Evolutionary conservation across 495 filamentous ascomycete genomes (phyloP).

Genomic region (Amniculicola lignicola): DNA sequence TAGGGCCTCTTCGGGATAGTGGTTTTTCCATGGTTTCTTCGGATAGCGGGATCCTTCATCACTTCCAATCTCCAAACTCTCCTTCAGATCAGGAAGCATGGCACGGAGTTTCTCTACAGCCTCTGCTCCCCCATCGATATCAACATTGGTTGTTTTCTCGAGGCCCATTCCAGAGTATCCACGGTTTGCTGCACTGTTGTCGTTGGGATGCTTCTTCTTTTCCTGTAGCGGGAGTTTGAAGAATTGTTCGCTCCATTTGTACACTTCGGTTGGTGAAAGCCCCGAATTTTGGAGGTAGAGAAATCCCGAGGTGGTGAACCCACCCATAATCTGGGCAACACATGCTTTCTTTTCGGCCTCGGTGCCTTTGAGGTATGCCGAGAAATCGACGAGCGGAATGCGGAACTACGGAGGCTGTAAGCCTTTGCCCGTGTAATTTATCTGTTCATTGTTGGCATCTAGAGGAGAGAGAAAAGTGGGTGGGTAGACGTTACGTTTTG

Average conservation of each 20-base stretch:
- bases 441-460: constrained; percentile 7
- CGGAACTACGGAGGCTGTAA: constrained; percentile 3
- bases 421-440: neutral
- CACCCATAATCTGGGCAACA: constrained; percentile 7
- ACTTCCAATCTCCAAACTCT: constrained; percentile 13
- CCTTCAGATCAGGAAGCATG: constrained; percentile 8
- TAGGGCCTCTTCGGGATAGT: constrained; percentile 7
- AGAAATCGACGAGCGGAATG: constrained; percentile 15
- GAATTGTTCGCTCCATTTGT: constrained; percentile 5
- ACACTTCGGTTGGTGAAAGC: constrained; percentile 1
- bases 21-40: constrained; percentile 3
- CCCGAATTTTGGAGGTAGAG: constrained; percentile 12
- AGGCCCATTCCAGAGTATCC: constrained; percentile 12
- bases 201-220: constrained; percentile 15
- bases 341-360: constrained; percentile 1
- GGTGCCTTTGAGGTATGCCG: constrained; percentile 9
- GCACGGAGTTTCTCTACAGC: constrained; percentile 12
- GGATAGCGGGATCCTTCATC: constrained; percentile 10
- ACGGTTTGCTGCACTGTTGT: constrained; percentile 58
- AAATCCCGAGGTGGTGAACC: constrained; percentile 13
- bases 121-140: neutral
- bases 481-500: neutral
- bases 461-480: neutral
- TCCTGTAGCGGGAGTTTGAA: constrained; percentile 2
- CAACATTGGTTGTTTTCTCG: constrained; percentile 9